These are phyloP conservation scores for Mollisia scopiformis DNA, from an alignment of 2,329 filamentous ascomycete genomes.

Conservation along the genomic window DNA sequence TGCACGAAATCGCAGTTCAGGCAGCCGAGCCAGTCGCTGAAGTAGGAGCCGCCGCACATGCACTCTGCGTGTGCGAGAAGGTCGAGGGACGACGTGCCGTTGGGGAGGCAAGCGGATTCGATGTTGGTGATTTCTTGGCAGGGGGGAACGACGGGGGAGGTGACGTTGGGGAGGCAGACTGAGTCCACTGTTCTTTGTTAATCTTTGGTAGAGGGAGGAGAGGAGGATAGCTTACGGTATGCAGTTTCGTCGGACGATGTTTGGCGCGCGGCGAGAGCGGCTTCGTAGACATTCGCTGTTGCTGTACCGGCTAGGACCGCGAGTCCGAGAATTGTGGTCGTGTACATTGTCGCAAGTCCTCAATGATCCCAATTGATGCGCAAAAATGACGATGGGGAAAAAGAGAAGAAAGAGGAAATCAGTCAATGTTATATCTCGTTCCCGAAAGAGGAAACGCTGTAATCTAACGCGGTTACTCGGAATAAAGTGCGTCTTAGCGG, in stretches of 20 bases:
- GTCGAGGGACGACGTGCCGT: conserved; percentile 36
- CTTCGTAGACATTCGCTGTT: background rate
- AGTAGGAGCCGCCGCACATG: conserved; percentile 48
- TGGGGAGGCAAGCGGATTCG: conserved; percentile 38
- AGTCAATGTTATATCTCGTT: background rate
- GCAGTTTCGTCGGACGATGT: conserved; percentile 7
- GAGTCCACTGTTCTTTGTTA: conserved; percentile 3
- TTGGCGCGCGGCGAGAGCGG: conserved; percentile 12
- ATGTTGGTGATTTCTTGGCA: conserved; percentile 41
- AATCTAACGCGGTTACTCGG: background rate
- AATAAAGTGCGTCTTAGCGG: background rate
- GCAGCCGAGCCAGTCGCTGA: conserved; percentile 46
- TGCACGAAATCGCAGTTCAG: conserved; percentile 45
- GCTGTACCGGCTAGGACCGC: background rate
- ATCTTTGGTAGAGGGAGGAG: background rate
- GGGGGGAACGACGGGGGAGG: conserved; percentile 32
- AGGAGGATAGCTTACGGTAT: conserved; percentile 10
- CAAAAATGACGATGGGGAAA: background rate
- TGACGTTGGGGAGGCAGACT: conserved; percentile 25
- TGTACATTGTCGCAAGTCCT: background rate
- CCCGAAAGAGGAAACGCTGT: background rate
- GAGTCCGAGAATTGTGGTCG: background rate
- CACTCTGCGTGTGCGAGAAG: conserved; percentile 40
- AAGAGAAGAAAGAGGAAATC: background rate
- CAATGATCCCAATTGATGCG: background rate